phyloP scores from a whole-genome alignment of 345 rosid species.

The Acer negundo region DNA sequence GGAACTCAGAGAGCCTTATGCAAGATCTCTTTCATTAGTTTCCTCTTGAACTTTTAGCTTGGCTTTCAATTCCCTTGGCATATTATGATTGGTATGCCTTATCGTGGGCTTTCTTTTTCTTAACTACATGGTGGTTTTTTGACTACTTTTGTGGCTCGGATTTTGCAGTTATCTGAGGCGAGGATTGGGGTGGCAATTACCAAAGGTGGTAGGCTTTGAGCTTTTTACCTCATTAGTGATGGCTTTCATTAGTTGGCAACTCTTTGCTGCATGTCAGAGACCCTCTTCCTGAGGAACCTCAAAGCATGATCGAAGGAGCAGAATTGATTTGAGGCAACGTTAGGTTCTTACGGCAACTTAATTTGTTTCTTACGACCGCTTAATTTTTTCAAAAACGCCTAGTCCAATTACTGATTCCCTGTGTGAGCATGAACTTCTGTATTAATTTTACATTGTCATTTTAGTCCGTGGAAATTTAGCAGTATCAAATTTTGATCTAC shows the following conservation, averaged over 20 bases:
- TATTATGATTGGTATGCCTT: background rate
- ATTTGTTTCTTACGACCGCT: background rate
- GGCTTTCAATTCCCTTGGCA: background rate
- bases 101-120: background rate
- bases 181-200: constrained; percentile 91
- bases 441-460: background rate
- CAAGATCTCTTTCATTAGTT: background rate
- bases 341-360: background rate
- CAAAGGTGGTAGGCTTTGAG: constrained; percentile 88
- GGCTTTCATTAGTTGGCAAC: constrained; percentile 95
- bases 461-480: background rate
- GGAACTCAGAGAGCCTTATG: background rate
- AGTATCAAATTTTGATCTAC: background rate
- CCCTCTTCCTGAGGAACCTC: constrained; percentile 56
- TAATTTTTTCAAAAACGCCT: background rate
- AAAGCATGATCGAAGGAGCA: background rate
- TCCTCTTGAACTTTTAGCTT: background rate
- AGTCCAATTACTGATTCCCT: background rate
- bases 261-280: constrained; percentile 83
- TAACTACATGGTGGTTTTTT: background rate
- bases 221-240: constrained; percentile 71
- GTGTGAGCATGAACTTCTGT: constrained; percentile 7
- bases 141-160: constrained; percentile 5
- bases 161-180: constrained; percentile 75
- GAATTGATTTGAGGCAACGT: constrained; percentile 1